Evolutionary conservation across 2,329 filamentous ascomycete species (phyloP).

Genomic region (Phialemonium atrogriseum): DNA sequence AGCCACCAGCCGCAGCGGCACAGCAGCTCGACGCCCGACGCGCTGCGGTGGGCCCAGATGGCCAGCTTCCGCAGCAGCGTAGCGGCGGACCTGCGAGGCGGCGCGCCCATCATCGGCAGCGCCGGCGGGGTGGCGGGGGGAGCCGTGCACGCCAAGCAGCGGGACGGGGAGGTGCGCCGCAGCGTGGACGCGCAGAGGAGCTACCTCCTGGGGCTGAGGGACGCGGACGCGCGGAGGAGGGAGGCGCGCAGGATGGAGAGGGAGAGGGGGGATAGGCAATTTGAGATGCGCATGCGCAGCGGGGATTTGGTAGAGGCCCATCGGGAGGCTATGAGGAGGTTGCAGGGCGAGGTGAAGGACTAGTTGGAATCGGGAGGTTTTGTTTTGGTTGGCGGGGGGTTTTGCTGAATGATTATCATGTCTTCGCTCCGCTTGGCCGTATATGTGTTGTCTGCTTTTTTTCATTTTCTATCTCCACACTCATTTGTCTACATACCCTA

Average conservation of each 20-base stretch:
- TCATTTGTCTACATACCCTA: too few relatives aligned
- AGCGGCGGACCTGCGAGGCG: slow-evolving; percentile 48
- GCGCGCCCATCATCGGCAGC: slow-evolving; percentile 23
- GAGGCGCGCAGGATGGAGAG: slow-evolving; percentile 53
- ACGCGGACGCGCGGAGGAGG: slow-evolving; percentile 51
- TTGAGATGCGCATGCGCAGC: slow-evolving; percentile 69
- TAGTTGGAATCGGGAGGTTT: slow-evolving; percentile 5
- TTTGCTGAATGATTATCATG: too few relatives aligned
- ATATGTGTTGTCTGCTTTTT: too few relatives aligned
- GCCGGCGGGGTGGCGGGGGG: slow-evolving; percentile 4
- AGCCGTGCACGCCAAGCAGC: too few relatives aligned
- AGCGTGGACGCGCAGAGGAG: slow-evolving; percentile 44
- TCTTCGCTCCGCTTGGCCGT: too few relatives aligned
- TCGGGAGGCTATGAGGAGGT: slow-evolving; percentile 67
- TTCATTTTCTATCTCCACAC: too few relatives aligned
- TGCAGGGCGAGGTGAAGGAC: slow-evolving; percentile 51
- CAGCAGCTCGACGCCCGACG: slow-evolving; percentile 27
- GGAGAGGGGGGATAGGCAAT: slow-evolving; percentile 50
- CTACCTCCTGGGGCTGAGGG: slow-evolving; percentile 51
- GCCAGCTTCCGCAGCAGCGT: slow-evolving; percentile 61
- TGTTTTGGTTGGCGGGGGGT: too few relatives aligned
- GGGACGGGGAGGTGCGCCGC: slow-evolving; percentile 32
- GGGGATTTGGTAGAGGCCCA: slow-evolving; percentile 70
- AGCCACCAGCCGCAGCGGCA: slow-evolving; percentile 46
- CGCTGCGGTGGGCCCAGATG: slow-evolving; percentile 47